Evolutionary conservation across 2,329 filamentous ascomycete species (phyloP), one percentile per base, ranked within the genome.

Genomic region (Westerdykella aurantiaca): DNA sequence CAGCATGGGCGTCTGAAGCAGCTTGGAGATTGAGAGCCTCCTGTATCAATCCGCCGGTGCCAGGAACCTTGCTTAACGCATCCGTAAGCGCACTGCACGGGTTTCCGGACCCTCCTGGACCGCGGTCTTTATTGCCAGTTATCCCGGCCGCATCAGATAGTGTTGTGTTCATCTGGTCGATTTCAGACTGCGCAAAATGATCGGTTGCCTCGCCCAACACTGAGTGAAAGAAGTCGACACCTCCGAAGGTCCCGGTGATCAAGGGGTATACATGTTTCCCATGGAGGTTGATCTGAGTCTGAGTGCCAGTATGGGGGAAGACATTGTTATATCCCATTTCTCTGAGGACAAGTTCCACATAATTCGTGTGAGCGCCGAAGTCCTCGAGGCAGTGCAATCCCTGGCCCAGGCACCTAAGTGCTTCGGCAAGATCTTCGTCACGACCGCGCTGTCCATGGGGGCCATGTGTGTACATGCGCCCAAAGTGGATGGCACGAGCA

Each of bases 61-160:
- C 79, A 42, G 91, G 91, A 3, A 97, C 76, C 59, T 91, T 84
- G 37, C 78, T 75, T 17, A 96, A 69, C 3, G 93, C 76, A 22
- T 83, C 80, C 39, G 86, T 83, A 50, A 97, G 59, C 6, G 64
- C 64, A 34, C 59, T 60, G 11, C 61, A 61, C 10, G 61, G 47
- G 9, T 56, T 53, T 5, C 61, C 47, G n/a, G 60, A 60, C 21
- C 61, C 64, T 40, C 56, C 58, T 6, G 57, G 58, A 5, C 63
- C 57, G 31, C 59, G 55, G 39, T 59, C 63, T 38, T 44, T 58
- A n/a, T 60, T 60, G 34, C 52, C 56, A 35, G n/a, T 35, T 14
- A 14, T 18, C n/a, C n/a, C 17, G 12, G 64, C 45, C 3, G 72
- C 71, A 42, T 72, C 60, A 1, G 64, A 61, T 13, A 75, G 62